Evolutionary conservation across 2,329 filamentous ascomycete genomes (phyloP), one percentile per base, ranked within the genome.

Genomic region (Curvularia sp.): DNA sequence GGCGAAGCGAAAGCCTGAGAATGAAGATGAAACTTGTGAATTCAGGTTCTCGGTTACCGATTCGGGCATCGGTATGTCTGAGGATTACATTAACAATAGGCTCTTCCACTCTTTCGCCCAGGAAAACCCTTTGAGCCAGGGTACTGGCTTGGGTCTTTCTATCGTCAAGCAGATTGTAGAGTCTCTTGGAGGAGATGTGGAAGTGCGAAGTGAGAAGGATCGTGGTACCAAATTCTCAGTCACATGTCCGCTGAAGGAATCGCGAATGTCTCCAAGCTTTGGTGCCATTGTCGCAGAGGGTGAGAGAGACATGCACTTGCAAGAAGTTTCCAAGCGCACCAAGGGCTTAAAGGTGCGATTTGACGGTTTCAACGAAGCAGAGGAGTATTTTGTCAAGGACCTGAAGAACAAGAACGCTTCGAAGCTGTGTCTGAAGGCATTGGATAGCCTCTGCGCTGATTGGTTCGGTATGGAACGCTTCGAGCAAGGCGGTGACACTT

Each of bases 31-130:
- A 5, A 60, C 61, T 34, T 65, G 68, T 27, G 71, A 76, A 25
- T 64, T 74, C 47, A 62, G 68, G 8, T 68, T 77, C 25, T 74
- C 71, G 2, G 71, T 78, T 6, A 70, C 69, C 15, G 77, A 79
- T 32, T 77, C 75, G 15, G 77, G 77, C n/a, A 76, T 76, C 25
- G 77, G 77, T 2, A 79, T 79, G 74, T 77, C 74, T 1, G 68
- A 75, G 38, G 74, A 78, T 34, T 79, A 77, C 49, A 66, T 78
- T 39, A 69, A 74, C 55, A 70, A 72, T 36, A 68, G 73, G 42
- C 61, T 78, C 0, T 78, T 75, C 58, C 73, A 74, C 36, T 77
- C 77, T 2, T 79, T 79, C 48, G 73, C 75, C 1, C 77, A 79
- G 54, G 77, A 78, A 45, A 75, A 78, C 18, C 70, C 74, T 23